A percentile compares a stretch with the other conserved stretches of the same genome.
phyloP scores from a whole-genome alignment of 257 asterid species.

The Nicotiana otophora region DNA sequence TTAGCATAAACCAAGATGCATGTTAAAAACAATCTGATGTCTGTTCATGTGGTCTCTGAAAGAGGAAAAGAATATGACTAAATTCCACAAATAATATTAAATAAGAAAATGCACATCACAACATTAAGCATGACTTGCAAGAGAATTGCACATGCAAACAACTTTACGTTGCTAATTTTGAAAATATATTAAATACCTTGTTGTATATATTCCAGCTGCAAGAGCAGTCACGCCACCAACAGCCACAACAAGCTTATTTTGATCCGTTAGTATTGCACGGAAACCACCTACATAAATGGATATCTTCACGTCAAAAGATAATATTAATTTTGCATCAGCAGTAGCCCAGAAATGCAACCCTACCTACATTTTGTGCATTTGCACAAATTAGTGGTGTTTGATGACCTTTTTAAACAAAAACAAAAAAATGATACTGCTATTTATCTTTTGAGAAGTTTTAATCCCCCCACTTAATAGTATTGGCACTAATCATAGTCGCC shows the following conservation, averaged over 20 bases:
- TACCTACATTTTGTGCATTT: background rate
- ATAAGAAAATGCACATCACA: background rate
- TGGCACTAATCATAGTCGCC: background rate
- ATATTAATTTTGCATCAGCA: background rate
- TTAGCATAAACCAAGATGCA: background rate
- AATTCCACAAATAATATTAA: background rate
- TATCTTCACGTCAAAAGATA: background rate
- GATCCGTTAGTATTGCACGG: conserved; percentile 80
- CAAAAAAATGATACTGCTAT: background rate
- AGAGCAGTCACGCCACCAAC: conserved; percentile 96
- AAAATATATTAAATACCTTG: conserved; percentile 49
- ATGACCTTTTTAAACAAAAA: background rate
- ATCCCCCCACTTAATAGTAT: background rate
- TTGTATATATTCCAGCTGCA: conserved; percentile 94
- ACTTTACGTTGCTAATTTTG: background rate
- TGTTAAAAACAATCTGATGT: background rate
- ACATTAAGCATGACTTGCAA: background rate
- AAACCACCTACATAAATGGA: conserved; percentile 65
- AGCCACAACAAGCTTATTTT: conserved; percentile 85
- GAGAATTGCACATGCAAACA: background rate
- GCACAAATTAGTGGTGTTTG: background rate
- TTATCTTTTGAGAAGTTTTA: background rate
- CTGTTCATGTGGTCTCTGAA: background rate
- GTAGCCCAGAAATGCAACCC: background rate
- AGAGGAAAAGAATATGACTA: background rate